Base-by-base conservation (phyloP, 129 eudicot genomes). In the Kitagawia praeruptora region DNA sequence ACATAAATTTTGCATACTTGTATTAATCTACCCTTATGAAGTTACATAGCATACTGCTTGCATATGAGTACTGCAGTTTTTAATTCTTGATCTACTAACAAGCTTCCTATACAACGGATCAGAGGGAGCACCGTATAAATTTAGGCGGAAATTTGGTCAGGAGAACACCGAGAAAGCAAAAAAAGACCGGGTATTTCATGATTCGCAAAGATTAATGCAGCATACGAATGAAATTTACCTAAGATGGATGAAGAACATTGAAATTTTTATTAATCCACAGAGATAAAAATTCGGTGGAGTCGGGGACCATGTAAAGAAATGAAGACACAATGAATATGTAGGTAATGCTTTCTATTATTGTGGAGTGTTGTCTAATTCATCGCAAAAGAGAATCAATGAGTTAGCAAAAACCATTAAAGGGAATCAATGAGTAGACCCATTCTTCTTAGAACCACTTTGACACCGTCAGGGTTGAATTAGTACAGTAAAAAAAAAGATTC, bases 331-430 rank as follows among this genome's bases (percentile, higher is more conserved):
- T 67, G 73, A 67, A 67, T 67, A 8, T 11, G 23, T 8, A 27
- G 21, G 41, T 67, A 67, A 67, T 67, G 73, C 39, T 67, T 13
- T 31, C 19, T 67, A 67, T 67, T 4, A 67, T 67, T 28, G 42
- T 27, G 73, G 34, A 27, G 73, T 67, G 73, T 67, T 31, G 73
- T 67, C 73, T 67, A 67, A 67, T 67, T 14, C 73, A 31, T 67
- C 15, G 12, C 12, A 61, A 61, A 61, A 25, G 69, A 61, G 34
- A n/a, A 25, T 25, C 69, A n/a, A 8, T 61, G 69, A 61, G 34
- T 61, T 25, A 2, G 15, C 69, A 61, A 25, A 58, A 61, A n/a
- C 8, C 7, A n/a, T 11, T 9, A 61, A 23, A 56, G 8, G n/a
- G 67, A 58, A 8, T 58, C 14, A 9, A 61, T 61, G 34, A 25